These are phyloP conservation scores for Candolleomyces eurysporus DNA, from an alignment of 768 basidiomycete genomes.

Conservation along the genomic window DNA sequence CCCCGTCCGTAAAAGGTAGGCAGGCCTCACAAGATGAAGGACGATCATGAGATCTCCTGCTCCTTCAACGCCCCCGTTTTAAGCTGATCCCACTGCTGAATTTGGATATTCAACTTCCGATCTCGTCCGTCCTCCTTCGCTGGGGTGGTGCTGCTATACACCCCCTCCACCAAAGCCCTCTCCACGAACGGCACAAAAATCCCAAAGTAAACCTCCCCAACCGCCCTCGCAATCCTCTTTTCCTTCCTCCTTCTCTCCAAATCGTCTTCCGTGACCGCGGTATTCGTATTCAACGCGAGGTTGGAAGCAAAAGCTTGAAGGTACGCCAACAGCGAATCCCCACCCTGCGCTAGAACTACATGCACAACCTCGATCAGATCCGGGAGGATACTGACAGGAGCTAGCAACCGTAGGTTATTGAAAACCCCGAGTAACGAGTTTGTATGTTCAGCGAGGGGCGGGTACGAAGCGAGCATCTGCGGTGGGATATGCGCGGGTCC, in stretches of 20 bases:
- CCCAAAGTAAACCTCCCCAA: conserved; percentile 55
- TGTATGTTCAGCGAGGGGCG: conserved; percentile 68
- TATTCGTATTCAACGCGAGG: conserved; percentile 1
- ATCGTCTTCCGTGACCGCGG: conserved; percentile 13
- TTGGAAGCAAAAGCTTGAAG: conserved; percentile 23
- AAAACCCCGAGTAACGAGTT: conserved; percentile 74
- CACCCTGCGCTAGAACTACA: conserved; percentile 43
- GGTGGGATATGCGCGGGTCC: conserved; percentile 65
- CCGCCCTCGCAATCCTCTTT: conserved; percentile 39
- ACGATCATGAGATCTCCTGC: too few species aligned
- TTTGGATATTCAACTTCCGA: not conserved
- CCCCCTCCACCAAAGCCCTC: conserved; percentile 70
- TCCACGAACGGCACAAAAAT: conserved; percentile 70
- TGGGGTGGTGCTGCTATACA: conserved; percentile 47
- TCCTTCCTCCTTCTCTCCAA: conserved; percentile 19
- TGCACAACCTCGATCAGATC: conserved; percentile 55
- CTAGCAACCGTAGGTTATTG: conserved; percentile 80
- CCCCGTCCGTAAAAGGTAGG: too few species aligned
- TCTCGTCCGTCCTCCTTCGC: not conserved
- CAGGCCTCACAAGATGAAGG: too few species aligned
- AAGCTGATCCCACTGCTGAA: conserved; percentile 3
- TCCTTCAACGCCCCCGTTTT: not conserved
- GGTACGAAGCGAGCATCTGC: conserved; percentile 65
- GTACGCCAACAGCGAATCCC: conserved; percentile 47
- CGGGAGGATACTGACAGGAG: conserved; percentile 58